A percentile compares a stretch with the other conserved stretches of the same genome.
phyloP scores from a whole-genome alignment of 257 asterid species.

The Przewalskia tangutica region DNA sequence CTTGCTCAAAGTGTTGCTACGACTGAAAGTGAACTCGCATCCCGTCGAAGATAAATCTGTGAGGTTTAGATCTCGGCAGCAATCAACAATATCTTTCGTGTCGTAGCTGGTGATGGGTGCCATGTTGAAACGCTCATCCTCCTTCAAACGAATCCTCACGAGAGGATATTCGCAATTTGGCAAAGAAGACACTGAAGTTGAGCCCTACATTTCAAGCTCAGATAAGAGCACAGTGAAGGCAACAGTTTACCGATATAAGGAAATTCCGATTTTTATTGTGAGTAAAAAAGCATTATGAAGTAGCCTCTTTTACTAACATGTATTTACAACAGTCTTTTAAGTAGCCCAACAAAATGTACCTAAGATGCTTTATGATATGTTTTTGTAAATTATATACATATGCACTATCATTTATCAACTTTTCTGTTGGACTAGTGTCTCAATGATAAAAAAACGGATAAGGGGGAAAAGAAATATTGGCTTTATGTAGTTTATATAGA shows the following conservation, averaged over 20 bases:
- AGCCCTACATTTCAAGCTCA: slow-evolving; percentile 42
- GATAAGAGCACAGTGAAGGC: slow-evolving; percentile 16
- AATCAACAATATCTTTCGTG: too few relatives aligned
- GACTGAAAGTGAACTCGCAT: too few relatives aligned
- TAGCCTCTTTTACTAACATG: neutral
- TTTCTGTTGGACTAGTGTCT: neutral
- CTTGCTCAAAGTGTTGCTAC: too few relatives aligned
- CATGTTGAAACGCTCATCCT: too few relatives aligned
- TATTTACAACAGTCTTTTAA: neutral
- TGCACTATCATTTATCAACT: neutral
- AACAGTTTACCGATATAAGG: neutral
- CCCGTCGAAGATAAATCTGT: too few relatives aligned
- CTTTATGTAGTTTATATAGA: too few relatives aligned
- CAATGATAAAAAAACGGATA: neutral
- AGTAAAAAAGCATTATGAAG: neutral
- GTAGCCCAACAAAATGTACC: neutral
- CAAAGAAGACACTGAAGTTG: slow-evolving; percentile 57
- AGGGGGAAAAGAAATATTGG: neutral
- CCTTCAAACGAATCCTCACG: slow-evolving; percentile 56
- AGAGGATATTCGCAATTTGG: slow-evolving; percentile 89
- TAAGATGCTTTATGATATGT: neutral
- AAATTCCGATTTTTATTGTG: neutral
- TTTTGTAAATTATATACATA: neutral
- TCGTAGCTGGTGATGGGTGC: too few relatives aligned
- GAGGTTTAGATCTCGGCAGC: too few relatives aligned